Base-by-base conservation (phyloP, 768 basidiomycete species). In the Albatrellus ellisii region DNA sequence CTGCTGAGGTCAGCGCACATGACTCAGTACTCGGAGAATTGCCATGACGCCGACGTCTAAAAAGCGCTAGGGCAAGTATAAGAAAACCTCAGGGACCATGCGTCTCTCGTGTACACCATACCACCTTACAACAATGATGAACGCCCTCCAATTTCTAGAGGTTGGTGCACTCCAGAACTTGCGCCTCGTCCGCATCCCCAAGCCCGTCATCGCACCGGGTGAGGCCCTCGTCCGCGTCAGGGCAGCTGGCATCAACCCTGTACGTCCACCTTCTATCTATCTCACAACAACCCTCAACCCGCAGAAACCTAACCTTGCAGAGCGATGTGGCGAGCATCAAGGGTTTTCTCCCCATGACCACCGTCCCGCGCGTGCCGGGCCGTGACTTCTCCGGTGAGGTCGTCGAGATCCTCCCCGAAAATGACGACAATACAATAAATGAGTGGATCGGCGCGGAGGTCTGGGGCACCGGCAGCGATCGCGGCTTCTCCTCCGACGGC, bases 301-400 rank as follows among this genome's bases (percentile, higher is more conserved):
- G 4, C 29, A 7, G 12, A 12, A 17, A 7, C 3, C 17, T 31
- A 31, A 4, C 29, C 17, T 31, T 17, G 7, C 29, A 31, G 29
- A 12, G 12, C 12, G 29, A 31, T 31, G 29, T 17, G 17, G 29
- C 29, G 12, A 31, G 17, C 17, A 17, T 31, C 12, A 12, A 12
- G 17, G 29, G 29, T 12, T 46, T 36, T 14, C 36, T 61, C 12
- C 59, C 50, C 1, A 59, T 62, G 41, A 59, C 62, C 9, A 62
- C 61, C 0, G 41, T 51, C 10, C 59, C 61, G 1, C 59, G 59
- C 26, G 56, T 40, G 21, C 52, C 52, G 7, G 59, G 59, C 26
- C 45, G 59, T 31, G 59, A 61, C 28, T 62, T 62, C 27, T 62
- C 59, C 1, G 59, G 59, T 0, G 53, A 62, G n/a, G 56, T 61